Conservation (phyloP, 2,329 filamentous ascomycete species). For the Coniochaeta sp. region DNA sequence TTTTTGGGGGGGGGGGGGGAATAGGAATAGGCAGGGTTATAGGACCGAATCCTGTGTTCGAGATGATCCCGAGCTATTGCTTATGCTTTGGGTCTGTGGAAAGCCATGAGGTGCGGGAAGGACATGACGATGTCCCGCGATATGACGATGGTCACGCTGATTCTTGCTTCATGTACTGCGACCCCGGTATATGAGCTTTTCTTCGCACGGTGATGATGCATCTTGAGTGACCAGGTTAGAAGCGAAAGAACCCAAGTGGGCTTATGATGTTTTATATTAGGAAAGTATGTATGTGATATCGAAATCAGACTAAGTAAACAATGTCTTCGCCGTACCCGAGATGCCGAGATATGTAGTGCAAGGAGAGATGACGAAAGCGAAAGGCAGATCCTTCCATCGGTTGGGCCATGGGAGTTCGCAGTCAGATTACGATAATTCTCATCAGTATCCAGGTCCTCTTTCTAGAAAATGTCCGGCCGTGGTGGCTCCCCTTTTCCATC, state of each 20-base stretch:
- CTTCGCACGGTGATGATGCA: background rate
- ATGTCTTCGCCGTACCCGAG: background rate
- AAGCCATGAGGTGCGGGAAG: background rate
- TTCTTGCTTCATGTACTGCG: no score
- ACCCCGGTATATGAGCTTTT: no score
- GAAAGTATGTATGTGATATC: background rate
- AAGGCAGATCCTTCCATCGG: background rate
- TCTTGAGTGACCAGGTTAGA: background rate
- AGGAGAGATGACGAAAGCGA: background rate
- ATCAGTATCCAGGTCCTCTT: background rate
- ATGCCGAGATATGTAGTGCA: background rate
- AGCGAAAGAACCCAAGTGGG: background rate
- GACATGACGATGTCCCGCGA: no score
- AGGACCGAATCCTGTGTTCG: background rate
- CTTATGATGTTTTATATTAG: background rate
- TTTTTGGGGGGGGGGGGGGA: no score
- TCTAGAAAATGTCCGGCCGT: background rate
- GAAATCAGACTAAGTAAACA: background rate
- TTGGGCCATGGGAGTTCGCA: background rate
- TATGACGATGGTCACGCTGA: no score
- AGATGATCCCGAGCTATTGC: background rate
- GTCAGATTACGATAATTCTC: background rate
- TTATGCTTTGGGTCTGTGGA: background rate
- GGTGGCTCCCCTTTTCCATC: background rate
- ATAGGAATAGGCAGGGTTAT: background rate